A percentile compares a stretch with the other conserved stretches of the same genome.
Conservation (phyloP, 2,329 filamentous ascomycete species). For the Penicillium sp. region DNA sequence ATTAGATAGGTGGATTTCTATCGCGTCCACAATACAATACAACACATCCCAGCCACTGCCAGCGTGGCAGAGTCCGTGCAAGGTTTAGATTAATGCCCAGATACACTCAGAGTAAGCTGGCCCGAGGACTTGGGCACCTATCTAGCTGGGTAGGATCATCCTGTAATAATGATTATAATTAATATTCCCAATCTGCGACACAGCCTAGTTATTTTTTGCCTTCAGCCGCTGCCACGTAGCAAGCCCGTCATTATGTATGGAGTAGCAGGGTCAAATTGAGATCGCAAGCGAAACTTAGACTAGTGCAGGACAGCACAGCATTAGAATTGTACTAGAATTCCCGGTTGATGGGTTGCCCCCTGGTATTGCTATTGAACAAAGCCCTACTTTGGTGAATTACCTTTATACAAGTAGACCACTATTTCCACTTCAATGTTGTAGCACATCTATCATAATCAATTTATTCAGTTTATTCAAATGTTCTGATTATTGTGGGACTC, state of each 20-base stretch:
- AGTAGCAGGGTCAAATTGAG: not conserved
- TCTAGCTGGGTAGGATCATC: slow-evolving; percentile 6
- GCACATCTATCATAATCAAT: not conserved
- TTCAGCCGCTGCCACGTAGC: slow-evolving; percentile 17
- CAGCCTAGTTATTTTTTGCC: not conserved
- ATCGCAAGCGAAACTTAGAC: not conserved
- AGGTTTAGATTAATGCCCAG: not conserved
- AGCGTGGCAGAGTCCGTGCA: slow-evolving; percentile 20
- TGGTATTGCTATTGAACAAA: not conserved
- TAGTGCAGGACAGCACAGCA: not conserved
- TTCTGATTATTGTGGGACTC: not conserved
- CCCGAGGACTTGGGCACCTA: slow-evolving; percentile 7
- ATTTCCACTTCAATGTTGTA: not conserved
- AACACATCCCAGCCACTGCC: slow-evolving; percentile 14
- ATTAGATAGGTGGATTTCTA: not conserved
- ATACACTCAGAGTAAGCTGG: not conserved
- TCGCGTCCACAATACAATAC: not conserved
- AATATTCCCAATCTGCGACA: not conserved
- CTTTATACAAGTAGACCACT: not conserved
- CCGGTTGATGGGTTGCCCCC: not conserved
- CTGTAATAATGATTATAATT: not conserved
- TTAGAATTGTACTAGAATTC: not conserved
- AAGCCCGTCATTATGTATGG: not conserved
- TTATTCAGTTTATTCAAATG: not conserved
- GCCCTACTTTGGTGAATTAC: not conserved